Evolutionary conservation across 495 filamentous ascomycete species (phyloP), one percentile per base, ranked within the genome.

Genomic region (Sporormia fimetaria): DNA sequence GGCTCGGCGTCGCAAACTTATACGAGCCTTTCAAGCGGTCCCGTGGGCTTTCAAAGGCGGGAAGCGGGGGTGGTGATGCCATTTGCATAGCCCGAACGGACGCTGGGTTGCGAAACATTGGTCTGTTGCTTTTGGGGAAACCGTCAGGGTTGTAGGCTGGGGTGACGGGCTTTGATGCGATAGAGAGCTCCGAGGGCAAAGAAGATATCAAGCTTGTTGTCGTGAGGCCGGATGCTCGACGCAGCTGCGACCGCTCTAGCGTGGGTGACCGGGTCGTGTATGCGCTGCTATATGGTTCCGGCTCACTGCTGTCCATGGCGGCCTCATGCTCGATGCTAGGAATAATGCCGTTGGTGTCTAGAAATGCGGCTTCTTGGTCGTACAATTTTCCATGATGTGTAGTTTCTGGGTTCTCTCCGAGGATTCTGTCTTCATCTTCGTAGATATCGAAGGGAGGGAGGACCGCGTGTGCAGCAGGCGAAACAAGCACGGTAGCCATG

Each of bases 41-140:
- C 15, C 70, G 64, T 10, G 74, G 64, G 14, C 67, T 67, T 24
- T 53, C 62, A 49, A 65, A 66, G 21, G 35, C 56, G 3, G 65
- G 67, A 6, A 67, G 65, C 0, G 75, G 67, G 1, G 78, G 76
- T 3, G 76, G 78, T 0, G 74, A 71, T 33, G 69, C 69, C 76
- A 88, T 83, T 53, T 88, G 83, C 65, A 90, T 76, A 1, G 78
- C 78, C 25, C 76, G 70, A 6, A 88, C 76, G 0, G 79, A 82
- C 24, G 80, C 84, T 0, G 82, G 76, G 6, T 83, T 83, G 34
- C 77, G 68, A 47, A 81, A 82, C 6, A 65, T 66, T 1, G 69
- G 61, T 3, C 67, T n/a, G 59, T 16, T 63, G 54, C 35, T 58
- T 54, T n/a, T 51, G 56, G 1, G 66, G 63, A 1, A 60, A 63